Evolutionary conservation across 306 rosid species (phyloP).

Genomic region (Dalbergia oliveri): DNA sequence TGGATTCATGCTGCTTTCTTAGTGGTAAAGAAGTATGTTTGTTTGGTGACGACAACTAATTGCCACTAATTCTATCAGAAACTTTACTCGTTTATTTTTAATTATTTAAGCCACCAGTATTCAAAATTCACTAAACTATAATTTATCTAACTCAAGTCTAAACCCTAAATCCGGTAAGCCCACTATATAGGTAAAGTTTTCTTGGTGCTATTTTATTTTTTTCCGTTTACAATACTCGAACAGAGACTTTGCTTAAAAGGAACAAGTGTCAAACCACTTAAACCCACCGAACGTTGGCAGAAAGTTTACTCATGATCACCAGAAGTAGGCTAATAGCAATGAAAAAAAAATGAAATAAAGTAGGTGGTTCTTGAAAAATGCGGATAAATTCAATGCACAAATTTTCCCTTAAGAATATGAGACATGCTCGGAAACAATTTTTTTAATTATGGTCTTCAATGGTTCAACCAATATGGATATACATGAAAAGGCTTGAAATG

Average conservation of each 20-base stretch:
- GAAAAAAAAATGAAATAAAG: neutral
- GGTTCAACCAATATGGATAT: constrained; percentile 15
- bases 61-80: constrained; percentile 26
- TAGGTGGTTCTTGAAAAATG: neutral
- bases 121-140: no score
- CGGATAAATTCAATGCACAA: neutral
- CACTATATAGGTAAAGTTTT: no score
- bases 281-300: no score
- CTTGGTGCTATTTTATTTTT: no score
- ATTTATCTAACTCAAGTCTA: no score
- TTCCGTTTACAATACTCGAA: no score
- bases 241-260: no score
- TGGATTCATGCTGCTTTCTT: neutral
- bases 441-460: neutral
- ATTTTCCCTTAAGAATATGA: neutral
- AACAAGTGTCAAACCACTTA: no score
- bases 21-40: constrained; percentile 23
- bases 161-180: no score
- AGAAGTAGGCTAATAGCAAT: neutral
- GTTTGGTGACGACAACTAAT: neutral
- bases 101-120: no score
- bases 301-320: neutral
- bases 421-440: constrained; percentile 4
- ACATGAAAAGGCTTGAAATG: constrained; percentile 4
- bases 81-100: no score